Evolutionary conservation across 192 early-diverging fungal genomes (phyloP).

Genomic region (Mortierella antarctica): DNA sequence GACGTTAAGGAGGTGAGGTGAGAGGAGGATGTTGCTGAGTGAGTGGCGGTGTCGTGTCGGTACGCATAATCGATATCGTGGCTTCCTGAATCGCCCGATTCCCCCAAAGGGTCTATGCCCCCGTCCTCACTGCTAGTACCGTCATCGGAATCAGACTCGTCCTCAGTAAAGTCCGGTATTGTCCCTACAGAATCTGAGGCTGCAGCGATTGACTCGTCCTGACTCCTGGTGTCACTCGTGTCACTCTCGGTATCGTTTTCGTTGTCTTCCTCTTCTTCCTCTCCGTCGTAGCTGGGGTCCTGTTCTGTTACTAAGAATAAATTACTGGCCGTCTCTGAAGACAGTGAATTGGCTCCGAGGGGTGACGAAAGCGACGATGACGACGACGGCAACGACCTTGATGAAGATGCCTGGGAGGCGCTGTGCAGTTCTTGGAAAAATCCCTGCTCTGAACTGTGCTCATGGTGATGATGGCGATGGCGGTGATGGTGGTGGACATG

Average conservation of each 20-base stretch:
- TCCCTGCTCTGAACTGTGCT: background rate
- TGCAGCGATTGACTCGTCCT: no score
- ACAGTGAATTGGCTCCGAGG: background rate
- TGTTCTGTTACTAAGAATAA: background rate
- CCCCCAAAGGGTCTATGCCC: background rate
- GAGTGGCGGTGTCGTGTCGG: background rate
- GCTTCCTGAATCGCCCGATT: background rate
- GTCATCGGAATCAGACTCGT: background rate
- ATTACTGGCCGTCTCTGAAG: background rate
- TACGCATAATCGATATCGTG: background rate
- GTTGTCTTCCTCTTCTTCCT: constrained; percentile 9
- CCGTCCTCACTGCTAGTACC: background rate
- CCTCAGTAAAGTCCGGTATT: background rate
- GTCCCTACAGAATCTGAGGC: no score
- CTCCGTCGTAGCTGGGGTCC: constrained; percentile 13
- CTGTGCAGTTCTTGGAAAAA: background rate
- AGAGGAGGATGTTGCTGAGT: background rate
- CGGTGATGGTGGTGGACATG: background rate
- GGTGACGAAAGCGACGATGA: background rate
- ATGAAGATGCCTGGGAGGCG: background rate
- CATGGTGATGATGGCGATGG: constrained; percentile 5
- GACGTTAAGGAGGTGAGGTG: no score
- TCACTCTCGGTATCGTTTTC: background rate
- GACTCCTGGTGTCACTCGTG: background rate
- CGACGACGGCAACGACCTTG: background rate